phyloP scores from a whole-genome alignment of 2,329 filamentous ascomycete species.

The Metarhizium album region DNA sequence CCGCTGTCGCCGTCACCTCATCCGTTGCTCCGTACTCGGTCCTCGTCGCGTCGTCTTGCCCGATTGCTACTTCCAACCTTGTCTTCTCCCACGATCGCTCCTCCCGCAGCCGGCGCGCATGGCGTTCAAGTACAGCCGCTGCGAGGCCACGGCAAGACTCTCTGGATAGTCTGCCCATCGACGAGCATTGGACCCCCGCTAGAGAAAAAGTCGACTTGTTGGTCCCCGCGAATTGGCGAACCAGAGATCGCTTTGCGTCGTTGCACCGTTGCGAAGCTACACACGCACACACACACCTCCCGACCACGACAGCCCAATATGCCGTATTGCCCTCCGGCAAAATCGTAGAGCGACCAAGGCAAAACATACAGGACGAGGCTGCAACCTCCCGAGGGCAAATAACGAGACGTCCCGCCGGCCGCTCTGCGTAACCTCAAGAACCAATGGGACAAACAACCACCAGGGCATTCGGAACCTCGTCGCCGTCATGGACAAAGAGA shows the following conservation, averaged over 20 bases:
- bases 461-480: conserved; percentile 23
- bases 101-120: not conserved
- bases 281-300: too few relatives aligned
- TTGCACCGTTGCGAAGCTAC: conserved; percentile 2
- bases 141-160: not conserved
- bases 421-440: conserved; percentile 19
- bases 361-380: conserved; percentile 9
- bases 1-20: not conserved
- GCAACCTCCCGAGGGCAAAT: conserved; percentile 20
- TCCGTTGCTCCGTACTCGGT: not conserved
- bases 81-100: not conserved
- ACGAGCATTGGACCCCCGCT: too few relatives aligned
- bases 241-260: not conserved
- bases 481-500: conserved; percentile 20
- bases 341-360: conserved; percentile 1
- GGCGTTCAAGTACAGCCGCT: not conserved
- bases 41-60: not conserved
- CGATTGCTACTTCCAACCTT: not conserved
- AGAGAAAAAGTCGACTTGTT: not conserved
- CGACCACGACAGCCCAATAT: conserved; percentile 4
- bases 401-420: conserved; percentile 18
- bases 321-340: conserved; percentile 3
- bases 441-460: conserved; percentile 17
- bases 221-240: not conserved
- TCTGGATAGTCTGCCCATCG: not conserved